These are phyloP conservation scores for Yamadazyma blattariae DNA, from an alignment of 1,139 yeast genomes.

Conservation along the genomic window DNA sequence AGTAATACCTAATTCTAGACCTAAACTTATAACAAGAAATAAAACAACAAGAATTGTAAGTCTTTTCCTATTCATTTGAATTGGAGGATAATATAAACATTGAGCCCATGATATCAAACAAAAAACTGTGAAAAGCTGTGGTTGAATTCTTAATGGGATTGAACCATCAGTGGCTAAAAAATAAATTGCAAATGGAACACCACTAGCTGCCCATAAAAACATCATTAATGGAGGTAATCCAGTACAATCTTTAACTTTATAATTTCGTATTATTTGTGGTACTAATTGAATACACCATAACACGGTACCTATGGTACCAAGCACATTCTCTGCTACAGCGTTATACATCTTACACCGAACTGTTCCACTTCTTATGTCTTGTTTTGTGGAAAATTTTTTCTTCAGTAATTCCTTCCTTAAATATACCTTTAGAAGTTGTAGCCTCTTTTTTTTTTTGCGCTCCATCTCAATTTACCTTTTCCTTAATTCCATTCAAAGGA, in stretches of 20 bases:
- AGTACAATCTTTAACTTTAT: slow-evolving; percentile 69
- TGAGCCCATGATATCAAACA: slow-evolving; percentile 71
- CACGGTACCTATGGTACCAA: slow-evolving; percentile 87
- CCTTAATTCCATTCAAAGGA: no score
- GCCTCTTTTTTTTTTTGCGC: no score
- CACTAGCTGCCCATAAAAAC: slow-evolving; percentile 80
- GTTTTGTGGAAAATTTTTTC: no score
- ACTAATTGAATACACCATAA: slow-evolving; percentile 88
- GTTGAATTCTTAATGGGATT: slow-evolving; percentile 80
- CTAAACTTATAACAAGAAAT: slow-evolving; percentile 49
- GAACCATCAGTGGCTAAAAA: slow-evolving; percentile 71
- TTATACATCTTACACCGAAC: slow-evolving; percentile 15
- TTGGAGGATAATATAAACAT: slow-evolving; percentile 79
- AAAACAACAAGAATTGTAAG: slow-evolving; percentile 32
- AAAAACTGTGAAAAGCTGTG: slow-evolving; percentile 76
- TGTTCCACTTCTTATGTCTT: background rate
- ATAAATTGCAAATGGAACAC: slow-evolving; percentile 80
- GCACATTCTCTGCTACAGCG: slow-evolving; percentile 62
- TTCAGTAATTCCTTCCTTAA: no score
- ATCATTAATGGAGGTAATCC: slow-evolving; percentile 86
- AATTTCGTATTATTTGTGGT: slow-evolving; percentile 80
- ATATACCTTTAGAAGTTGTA: no score
- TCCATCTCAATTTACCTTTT: no score
- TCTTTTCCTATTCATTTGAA: slow-evolving; percentile 32
- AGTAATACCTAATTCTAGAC: slow-evolving; percentile 67